Evolutionary conservation across 2,329 filamentous ascomycete species (phyloP), one percentile per base, ranked within the genome.

Genomic region (Paraphaeosphaeria minitans): DNA sequence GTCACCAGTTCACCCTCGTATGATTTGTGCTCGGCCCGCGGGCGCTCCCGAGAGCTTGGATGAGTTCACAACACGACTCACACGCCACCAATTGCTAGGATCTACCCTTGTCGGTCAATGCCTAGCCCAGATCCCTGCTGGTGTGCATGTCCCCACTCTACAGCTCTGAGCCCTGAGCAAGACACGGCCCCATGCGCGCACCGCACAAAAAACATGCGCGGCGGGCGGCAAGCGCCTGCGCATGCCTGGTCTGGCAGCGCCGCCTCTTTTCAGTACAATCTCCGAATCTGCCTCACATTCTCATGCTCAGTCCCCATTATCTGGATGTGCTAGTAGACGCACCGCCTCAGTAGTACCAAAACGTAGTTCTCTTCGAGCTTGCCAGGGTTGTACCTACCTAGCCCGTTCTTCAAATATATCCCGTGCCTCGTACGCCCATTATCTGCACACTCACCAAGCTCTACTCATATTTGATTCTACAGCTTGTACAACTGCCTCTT

Each of bases 271-370:
- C 10, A 64, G 65, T 61, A 69, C 70, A 68, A 69, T 75, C 62
- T 71, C 68, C 67, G 66, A 73, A 66, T 77, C 74, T 75, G 74
- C 74, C 74, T 77, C 65, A 71, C 69, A 55, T 62, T 61, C 74
- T 77, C 65, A 71, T 68, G 56, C 63, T 66, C 62, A 70, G 67
- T 72, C 65, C 70, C 68, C 66, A 72, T 62, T 62, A 47, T 66
- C 61, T 61, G 65, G 69, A 70, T 61, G 12, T 57, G 60, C 60
- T 61, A 61, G 54, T 52, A 64, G 67, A 61, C 64, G 69, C 72
- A 74, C 74, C 70, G 73, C 72, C 70, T 68, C 72, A 71, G 66
- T 67, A 65, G 66, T 65, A 65, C 27, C 60, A 68, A 65, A 68
- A 61, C 59, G 54, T 65, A 59, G 55, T 61, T 65, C 57, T 62